Evolutionary conservation across 306 rosid species (phyloP).

Genomic region (Cotoneaster glaucophyllus): DNA sequence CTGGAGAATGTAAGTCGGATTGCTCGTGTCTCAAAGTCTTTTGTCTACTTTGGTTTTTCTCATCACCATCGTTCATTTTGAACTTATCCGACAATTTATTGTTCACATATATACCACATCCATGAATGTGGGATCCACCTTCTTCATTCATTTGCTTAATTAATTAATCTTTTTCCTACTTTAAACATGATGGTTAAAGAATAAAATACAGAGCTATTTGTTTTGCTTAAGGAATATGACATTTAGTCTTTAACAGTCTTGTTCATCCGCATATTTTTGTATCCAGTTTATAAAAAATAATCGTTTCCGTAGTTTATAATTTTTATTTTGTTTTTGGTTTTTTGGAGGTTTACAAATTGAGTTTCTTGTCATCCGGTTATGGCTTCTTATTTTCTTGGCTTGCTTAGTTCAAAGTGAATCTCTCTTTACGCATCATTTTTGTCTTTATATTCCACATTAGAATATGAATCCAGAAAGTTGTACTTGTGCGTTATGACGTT

Average conservation of each 20-base stretch:
- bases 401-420: too few relatives aligned
- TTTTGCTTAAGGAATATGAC: not conserved
- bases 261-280: not conserved
- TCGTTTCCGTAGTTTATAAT: not conserved
- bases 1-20: constrained; percentile 72
- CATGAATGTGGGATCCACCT: not conserved
- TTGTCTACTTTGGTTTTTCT: not conserved
- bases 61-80: not conserved
- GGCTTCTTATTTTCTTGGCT: not conserved
- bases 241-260: not conserved
- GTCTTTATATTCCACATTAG: not conserved
- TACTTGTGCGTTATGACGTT: not conserved
- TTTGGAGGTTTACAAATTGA: not conserved
- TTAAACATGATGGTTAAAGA: not conserved
- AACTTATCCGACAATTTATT: not conserved
- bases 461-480: not conserved
- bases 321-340: not conserved
- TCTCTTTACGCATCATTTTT: not conserved
- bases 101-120: not conserved
- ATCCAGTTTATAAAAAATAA: not conserved
- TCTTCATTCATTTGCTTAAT: not conserved
- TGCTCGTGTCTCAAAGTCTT: not conserved
- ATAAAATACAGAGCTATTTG: not conserved
- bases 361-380: not conserved
- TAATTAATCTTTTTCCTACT: not conserved